Conservation (phyloP, 345 rosid species). For the Lepidium didymum region DNA sequence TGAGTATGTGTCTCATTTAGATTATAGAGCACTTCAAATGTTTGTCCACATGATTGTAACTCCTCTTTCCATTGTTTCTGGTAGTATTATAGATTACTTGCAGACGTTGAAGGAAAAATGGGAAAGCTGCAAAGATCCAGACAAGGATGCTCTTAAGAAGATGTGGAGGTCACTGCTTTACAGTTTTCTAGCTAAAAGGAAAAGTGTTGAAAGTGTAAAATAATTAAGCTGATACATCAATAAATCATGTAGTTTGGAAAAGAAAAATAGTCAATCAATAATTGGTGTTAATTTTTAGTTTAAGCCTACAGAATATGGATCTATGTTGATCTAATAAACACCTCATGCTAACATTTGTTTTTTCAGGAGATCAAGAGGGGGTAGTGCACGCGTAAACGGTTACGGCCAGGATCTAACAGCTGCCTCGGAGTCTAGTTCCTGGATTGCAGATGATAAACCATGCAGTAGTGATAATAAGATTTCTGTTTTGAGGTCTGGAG, state of each 20-base stretch:
- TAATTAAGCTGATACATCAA: not conserved
- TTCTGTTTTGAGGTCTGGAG: constrained; percentile 38
- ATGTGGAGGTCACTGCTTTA: constrained; percentile 56
- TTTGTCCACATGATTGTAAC: constrained; percentile 10
- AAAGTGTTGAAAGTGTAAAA: not conserved
- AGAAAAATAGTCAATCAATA: not conserved
- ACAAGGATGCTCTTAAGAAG: constrained; percentile 44
- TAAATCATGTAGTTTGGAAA: not conserved
- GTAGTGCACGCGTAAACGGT: constrained; percentile 36
- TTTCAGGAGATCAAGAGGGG: constrained; percentile 37
- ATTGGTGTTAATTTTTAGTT: not conserved
- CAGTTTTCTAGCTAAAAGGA: not conserved
- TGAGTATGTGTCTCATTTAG: constrained; percentile 50
- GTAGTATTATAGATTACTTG: constrained; percentile 70
- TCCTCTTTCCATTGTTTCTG: constrained; percentile 30
- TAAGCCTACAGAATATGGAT: not conserved
- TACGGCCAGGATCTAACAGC: constrained; percentile 37
- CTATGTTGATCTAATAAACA: not conserved
- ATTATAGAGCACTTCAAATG: not conserved
- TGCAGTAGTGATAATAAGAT: constrained; percentile 58
- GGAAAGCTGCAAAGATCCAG: constrained; percentile 67
- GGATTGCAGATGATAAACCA: constrained; percentile 61
- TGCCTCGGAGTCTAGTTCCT: constrained; percentile 76
- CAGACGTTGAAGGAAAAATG: constrained; percentile 69
- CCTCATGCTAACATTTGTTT: not conserved